Conservation (phyloP, 2,329 filamentous ascomycete species). For the Calonectria fujianensis region DNA sequence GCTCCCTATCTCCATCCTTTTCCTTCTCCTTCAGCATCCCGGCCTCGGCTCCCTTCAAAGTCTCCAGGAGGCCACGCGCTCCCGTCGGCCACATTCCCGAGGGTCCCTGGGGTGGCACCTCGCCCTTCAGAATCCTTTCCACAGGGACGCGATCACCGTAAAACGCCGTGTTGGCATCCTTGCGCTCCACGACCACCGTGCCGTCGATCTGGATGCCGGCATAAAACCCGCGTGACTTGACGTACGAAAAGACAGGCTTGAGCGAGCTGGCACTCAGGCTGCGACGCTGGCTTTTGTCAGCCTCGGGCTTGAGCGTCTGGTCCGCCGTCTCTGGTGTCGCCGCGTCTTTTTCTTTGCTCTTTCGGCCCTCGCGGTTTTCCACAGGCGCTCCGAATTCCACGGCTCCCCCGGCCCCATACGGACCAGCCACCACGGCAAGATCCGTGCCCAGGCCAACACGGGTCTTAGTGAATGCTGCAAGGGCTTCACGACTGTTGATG, state of each 20-base stretch:
- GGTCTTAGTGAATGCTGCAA: conserved; percentile 85
- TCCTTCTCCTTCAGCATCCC: conserved; percentile 51
- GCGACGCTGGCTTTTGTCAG: conserved; percentile 55
- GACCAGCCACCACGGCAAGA: conserved; percentile 82
- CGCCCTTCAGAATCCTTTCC: conserved; percentile 69
- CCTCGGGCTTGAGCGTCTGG: conserved; percentile 54
- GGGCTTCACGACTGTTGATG: conserved; percentile 85
- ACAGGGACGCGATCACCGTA: conserved; percentile 78
- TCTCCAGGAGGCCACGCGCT: conserved; percentile 56
- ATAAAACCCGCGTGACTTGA: conserved; percentile 93
- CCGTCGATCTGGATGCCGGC: conserved; percentile 91
- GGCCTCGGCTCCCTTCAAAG: conserved; percentile 58
- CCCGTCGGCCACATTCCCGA: conserved; percentile 59
- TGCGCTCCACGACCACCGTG: conserved; percentile 88
- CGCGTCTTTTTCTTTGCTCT: conserved; percentile 67
- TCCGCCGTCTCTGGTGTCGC: conserved; percentile 29
- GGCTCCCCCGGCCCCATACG: conserved; percentile 82
- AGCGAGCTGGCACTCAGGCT: conserved; percentile 55
- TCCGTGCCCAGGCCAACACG: conserved; percentile 87
- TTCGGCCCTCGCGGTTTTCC: conserved; percentile 52
- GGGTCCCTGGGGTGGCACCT: conserved; percentile 54
- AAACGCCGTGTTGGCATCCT: conserved; percentile 91
- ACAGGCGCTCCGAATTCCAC: conserved; percentile 73
- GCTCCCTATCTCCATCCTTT: conserved; percentile 36
- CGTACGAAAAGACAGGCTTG: conserved; percentile 77